Evolutionary conservation across 169 alveolate species (phyloP), one percentile per base, ranked within the genome.

Genomic region (Plasmodium gallinaceum): DNA sequence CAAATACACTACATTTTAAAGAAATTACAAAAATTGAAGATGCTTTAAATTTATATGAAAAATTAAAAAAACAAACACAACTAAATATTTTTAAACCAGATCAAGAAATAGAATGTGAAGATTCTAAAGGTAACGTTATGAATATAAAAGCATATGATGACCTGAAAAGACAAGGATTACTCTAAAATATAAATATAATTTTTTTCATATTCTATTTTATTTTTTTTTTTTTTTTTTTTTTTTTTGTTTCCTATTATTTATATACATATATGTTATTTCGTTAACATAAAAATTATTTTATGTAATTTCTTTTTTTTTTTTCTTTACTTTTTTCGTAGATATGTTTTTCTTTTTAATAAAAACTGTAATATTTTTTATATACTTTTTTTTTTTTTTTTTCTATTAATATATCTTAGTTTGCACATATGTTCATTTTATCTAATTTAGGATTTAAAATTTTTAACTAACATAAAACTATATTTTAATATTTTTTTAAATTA

Each of bases 1-100:
- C 99, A 0, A 99, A 99, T 94, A 98, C 99, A 8, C 95, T 97
- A 43, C 99, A 99, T 94, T 99, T 99, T 94, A 98, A 92, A 87
- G 97, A 95, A 64, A 94, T 94, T 62, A 94, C 96, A 16, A 92
- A 91, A 32, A 94, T 94, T 8, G 95, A 94, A 18, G 96, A 94
- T 58, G 98, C 98, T 46, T 92, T 98, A 22, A 96, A 96, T 69
- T 94, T 98, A 22, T 98, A 98, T 76, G 98, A 98, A 88, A 97
- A 98, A 88, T 94, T 98, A 61, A 93, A 95, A 80, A 94, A 94
- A 64, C 98, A 97, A 54, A 96, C 97, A 74, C 98, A 97, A 60
- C 93, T 92, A 73, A 90, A 96, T 83, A 42, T 68, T 83, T 97
- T 98, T 88, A 96, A 96, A 75, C 97, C 97, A 0, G 98, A 97